A percentile compares a stretch with the other conserved stretches of the same genome.
Evolutionary conservation across 148 eudicot species (phyloP).

Genomic region (Diospyros lotus): DNA sequence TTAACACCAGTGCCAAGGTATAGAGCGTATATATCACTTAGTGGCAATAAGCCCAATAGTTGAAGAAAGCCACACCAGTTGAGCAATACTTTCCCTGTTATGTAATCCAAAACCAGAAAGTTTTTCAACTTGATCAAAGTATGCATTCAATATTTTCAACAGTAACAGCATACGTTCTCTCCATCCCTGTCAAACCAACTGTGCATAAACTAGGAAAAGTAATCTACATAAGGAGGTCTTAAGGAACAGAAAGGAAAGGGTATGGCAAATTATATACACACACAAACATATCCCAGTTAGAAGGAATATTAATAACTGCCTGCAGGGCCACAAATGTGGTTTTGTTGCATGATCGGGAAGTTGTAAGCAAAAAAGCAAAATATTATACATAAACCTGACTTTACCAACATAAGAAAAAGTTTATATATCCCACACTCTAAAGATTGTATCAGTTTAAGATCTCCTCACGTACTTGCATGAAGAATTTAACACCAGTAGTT

Average conservation of each 20-base stretch:
- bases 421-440: too few relatives aligned
- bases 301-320: too few relatives aligned
- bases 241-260: not conserved
- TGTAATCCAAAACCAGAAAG: constrained; percentile 65
- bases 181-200: constrained; percentile 56
- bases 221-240: not conserved
- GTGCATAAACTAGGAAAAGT: not conserved
- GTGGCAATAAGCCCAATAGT: constrained; percentile 92
- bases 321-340: too few relatives aligned
- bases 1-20: not conserved
- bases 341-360: too few relatives aligned
- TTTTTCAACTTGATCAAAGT: constrained; percentile 77
- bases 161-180: constrained; percentile 51
- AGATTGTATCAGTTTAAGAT: too few relatives aligned
- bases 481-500: too few relatives aligned
- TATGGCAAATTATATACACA: not conserved
- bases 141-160: constrained; percentile 64
- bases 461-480: too few relatives aligned
- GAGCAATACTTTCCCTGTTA: constrained; percentile 68
- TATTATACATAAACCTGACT: too few relatives aligned
- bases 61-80: constrained; percentile 82
- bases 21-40: constrained; percentile 45
- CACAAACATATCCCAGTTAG: not conserved
- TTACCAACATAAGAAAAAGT: too few relatives aligned
- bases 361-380: too few relatives aligned